phyloP scores from a whole-genome alignment of 257 asterid genomes.

The Solanum phureja region DNA sequence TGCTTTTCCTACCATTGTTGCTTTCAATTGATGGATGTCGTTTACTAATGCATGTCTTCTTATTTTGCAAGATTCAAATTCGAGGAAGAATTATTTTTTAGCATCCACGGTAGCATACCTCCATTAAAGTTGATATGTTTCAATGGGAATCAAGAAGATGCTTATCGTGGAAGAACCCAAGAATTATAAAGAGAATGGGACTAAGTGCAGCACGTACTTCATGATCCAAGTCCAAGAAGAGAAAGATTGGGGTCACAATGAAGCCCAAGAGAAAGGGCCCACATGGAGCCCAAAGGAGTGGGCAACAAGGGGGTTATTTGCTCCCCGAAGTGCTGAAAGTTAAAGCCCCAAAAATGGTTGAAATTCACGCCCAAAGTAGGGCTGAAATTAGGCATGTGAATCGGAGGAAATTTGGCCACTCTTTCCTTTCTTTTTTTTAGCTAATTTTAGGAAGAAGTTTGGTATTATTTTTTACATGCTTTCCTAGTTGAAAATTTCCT shows the following conservation, averaged over 20 bases:
- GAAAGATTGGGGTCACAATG: background rate
- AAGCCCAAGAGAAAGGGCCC: background rate
- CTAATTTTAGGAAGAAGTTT: background rate
- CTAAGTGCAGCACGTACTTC: background rate
- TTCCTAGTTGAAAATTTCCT: background rate
- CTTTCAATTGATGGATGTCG: background rate
- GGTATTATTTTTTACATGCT: background rate
- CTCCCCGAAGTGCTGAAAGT: background rate
- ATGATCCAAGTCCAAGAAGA: background rate
- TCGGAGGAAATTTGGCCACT: background rate
- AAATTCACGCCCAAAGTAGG: background rate
- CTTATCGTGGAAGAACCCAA: background rate
- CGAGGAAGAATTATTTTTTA: background rate
- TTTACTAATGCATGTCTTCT: background rate
- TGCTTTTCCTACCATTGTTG: background rate
- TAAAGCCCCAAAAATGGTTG: background rate
- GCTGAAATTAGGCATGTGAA: background rate
- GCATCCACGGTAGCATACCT: background rate
- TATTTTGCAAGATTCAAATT: background rate
- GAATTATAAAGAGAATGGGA: background rate
- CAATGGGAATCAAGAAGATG: background rate
- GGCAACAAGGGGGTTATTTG: background rate
- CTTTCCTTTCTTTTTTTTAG: background rate
- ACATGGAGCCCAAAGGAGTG: background rate
- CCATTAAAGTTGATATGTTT: background rate